phyloP scores from a whole-genome alignment of 2,329 filamentous ascomycete genomes.

The Botryotinia calthae region DNA sequence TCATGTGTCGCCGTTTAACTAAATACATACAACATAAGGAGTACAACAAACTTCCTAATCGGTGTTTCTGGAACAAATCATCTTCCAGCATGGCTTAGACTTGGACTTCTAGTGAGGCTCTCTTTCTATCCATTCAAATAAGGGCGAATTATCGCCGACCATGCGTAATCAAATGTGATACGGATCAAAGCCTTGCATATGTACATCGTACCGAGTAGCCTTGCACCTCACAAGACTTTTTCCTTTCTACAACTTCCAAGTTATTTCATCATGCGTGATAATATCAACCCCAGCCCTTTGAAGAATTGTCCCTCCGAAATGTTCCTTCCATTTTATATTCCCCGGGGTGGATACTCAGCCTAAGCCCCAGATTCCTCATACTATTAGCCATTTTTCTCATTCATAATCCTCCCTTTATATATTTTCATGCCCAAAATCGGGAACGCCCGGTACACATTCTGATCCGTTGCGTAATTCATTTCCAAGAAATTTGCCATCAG shows the following conservation, averaged over 20 bases:
- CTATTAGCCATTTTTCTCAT: neutral
- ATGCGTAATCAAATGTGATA: conserved; percentile 3
- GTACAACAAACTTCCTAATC: neutral
- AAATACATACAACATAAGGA: neutral
- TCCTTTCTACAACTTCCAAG: neutral
- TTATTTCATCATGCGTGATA: neutral
- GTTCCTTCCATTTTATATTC: conserved; percentile 4
- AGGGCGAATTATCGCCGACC: conserved; percentile 14
- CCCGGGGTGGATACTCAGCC: neutral
- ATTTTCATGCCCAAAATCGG: conserved; percentile 15
- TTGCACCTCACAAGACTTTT: conserved; percentile 1
- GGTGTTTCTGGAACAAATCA: neutral
- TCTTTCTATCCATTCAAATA: neutral
- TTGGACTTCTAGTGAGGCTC: conserved; percentile 12
- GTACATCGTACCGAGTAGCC: conserved; percentile 4
- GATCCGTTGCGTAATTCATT: neutral
- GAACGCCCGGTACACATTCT: conserved; percentile 3
- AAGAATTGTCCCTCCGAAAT: neutral
- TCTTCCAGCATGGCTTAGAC: conserved; percentile 6
- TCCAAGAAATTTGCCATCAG: neutral
- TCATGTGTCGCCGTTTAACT: neutral
- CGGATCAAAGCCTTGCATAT: conserved; percentile 11
- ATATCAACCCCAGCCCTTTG: neutral
- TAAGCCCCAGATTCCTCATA: neutral
- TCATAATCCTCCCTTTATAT: neutral